Conservation (phyloP, 306 rosid species). For the Prinsepia uniflora region DNA sequence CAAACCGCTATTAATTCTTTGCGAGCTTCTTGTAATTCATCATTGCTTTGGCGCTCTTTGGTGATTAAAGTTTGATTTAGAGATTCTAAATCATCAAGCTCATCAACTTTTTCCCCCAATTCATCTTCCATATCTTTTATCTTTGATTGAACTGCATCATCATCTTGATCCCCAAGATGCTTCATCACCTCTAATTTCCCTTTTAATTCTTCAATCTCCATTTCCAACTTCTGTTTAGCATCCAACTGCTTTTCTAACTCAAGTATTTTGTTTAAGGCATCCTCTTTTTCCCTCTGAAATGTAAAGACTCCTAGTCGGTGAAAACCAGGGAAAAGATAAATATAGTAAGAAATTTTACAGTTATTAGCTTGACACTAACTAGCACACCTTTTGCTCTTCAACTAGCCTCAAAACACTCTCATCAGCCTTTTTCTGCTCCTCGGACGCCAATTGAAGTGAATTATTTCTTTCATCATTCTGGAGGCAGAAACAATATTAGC, state of each 20-base stretch:
- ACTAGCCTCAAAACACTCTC: slow-evolving; percentile 75
- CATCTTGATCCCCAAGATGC: slow-evolving; percentile 92
- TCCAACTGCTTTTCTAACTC: slow-evolving; percentile 80
- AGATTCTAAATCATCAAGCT: slow-evolving; percentile 44
- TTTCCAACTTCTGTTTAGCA: slow-evolving; percentile 84
- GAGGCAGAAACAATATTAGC: slow-evolving; percentile 12
- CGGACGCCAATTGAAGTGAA: slow-evolving; percentile 74
- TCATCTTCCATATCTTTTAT: slow-evolving; percentile 75
- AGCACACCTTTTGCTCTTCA: slow-evolving; percentile 80
- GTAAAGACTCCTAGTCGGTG: slow-evolving; percentile 22
- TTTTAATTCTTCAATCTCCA: slow-evolving; percentile 89
- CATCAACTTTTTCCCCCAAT: slow-evolving; percentile 47
- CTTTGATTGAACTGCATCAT: slow-evolving; percentile 66
- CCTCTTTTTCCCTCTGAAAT: slow-evolving; percentile 81
- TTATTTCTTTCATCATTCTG: slow-evolving; percentile 77
- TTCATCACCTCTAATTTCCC: slow-evolving; percentile 92
- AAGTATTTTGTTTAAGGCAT: slow-evolving; percentile 72
- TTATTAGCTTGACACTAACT: slow-evolving; percentile 13
- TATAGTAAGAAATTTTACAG: slow-evolving; percentile 1
- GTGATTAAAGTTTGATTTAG: slow-evolving; percentile 53
- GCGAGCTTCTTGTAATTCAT: slow-evolving; percentile 89
- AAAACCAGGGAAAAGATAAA: neutral
- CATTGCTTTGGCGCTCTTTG: slow-evolving; percentile 92
- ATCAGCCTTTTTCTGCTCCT: slow-evolving; percentile 78
- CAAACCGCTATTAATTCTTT: slow-evolving; percentile 57